Percentiles rank a stretch among this genome's conserved stretches.
Evolutionary conservation across 164 flowering plant genomes (phyloP).

Genomic region (Annona cherimola): DNA sequence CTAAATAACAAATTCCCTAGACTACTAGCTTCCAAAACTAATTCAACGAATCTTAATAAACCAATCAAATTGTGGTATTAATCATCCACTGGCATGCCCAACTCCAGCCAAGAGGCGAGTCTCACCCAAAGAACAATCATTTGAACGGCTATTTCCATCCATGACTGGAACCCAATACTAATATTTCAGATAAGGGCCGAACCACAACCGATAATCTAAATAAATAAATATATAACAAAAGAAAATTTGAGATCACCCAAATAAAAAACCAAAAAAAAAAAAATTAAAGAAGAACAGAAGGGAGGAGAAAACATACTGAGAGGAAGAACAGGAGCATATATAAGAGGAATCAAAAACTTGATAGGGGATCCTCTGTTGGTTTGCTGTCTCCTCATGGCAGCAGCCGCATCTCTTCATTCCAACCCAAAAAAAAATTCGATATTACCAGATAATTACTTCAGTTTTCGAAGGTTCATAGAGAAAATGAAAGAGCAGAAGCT

Average conservation of each 20-base stretch:
- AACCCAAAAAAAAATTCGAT: not conserved
- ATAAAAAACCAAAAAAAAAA: not conserved
- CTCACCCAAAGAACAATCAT: too few relatives aligned
- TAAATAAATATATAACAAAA: not conserved
- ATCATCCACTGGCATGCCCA: too few relatives aligned
- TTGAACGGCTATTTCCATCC: too few relatives aligned
- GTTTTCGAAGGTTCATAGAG: not conserved
- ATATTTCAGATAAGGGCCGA: not conserved
- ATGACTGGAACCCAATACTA: too few relatives aligned
- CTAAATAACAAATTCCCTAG: too few relatives aligned
- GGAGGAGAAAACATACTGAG: slow-evolving; percentile 51
- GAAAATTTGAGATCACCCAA: not conserved
- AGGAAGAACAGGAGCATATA: slow-evolving; percentile 93
- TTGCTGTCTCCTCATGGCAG: slow-evolving; percentile 25
- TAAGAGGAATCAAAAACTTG: slow-evolving; percentile 73
- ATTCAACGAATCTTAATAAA: too few relatives aligned
- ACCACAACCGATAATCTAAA: not conserved
- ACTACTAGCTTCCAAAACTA: too few relatives aligned
- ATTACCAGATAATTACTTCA: not conserved
- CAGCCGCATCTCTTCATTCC: slow-evolving; percentile 32
- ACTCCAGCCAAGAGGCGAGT: too few relatives aligned
- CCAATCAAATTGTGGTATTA: too few relatives aligned
- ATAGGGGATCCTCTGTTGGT: slow-evolving; percentile 38
- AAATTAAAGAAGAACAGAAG: not conserved
- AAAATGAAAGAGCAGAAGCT: not conserved